Evolutionary conservation across 306 rosid genomes (phyloP).

Genomic region (Sesbania bispinosa): DNA sequence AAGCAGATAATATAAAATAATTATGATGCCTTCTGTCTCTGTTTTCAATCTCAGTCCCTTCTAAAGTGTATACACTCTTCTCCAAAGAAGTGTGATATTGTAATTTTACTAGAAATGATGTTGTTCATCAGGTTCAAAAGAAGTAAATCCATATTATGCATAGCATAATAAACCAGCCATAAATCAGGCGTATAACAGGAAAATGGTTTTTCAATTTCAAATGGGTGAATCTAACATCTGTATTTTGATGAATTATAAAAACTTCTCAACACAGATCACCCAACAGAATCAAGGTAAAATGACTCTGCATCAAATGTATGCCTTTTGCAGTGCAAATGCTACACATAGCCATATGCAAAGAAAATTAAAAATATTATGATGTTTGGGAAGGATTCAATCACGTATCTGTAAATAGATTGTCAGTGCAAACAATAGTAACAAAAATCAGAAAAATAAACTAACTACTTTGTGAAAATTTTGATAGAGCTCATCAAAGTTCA

Average conservation of each 20-base stretch:
- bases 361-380: neutral
- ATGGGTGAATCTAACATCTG: neutral
- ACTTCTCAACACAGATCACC: neutral
- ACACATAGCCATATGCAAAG: neutral
- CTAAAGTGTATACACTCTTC: neutral
- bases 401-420: neutral
- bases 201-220: conserved; percentile 11
- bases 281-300: neutral
- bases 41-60: conserved; percentile 2
- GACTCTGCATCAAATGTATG: neutral
- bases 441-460: conserved; percentile 4
- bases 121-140: neutral
- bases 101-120: neutral
- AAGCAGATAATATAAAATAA: neutral
- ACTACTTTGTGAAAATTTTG: neutral
- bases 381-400: neutral
- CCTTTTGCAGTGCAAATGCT: conserved; percentile 2
- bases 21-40: neutral
- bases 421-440: neutral
- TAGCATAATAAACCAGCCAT: neutral
- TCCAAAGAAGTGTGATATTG: neutral
- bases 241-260: neutral
- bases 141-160: neutral
- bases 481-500: neutral
- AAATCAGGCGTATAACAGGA: neutral